Base-by-base conservation (phyloP, 2,329 filamentous ascomycete genomes). In the Parafenestella ontariensis region DNA sequence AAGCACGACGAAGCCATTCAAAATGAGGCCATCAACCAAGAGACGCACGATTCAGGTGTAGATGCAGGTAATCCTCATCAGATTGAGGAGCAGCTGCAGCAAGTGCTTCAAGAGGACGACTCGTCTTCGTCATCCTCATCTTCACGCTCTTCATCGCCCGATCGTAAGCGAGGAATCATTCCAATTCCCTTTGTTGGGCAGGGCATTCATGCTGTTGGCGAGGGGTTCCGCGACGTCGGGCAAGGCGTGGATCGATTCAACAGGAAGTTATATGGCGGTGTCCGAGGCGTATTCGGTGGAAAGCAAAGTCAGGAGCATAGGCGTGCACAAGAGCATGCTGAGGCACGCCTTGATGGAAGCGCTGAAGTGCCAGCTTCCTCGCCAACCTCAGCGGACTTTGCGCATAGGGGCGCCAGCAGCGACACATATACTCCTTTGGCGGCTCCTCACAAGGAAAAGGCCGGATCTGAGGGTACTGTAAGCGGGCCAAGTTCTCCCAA, bases 1-100 rank as follows among this genome's bases (percentile, higher is more conserved):
- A 85, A 85, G 52, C 83, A 86, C 1, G 89, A 89, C 34, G 91
- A 89, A 71, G 84, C 83, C 53, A 74, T 78, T 1, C 85, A 87
- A n/a, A 85, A 82, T 56, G 73, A 81, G 21, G 80, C 78, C 39
- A 77, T 79, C 45, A 81, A 82, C 44, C 75, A 78, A 0, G 79
- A 83, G 56, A 87, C 86, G 1, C 73, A 81, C 57, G 78, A 79
- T 9, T 74, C 79, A 29, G 84, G 84, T 51, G 69, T 83, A 34
- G 84, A 81, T 63, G 81, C 83, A 26, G 84, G 84, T 56, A 78
- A 87, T 58, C 84, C 84, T 31, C 83, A 86, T 64, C 78, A 87
- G 64, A 77, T 74, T 54, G 78, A 81, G 42, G 81, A 82, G 52
- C 82, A 81, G 8, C 59, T 84, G n/a, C 74, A 76, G 36, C 74